Evolutionary conservation across 768 basidiomycete genomes (phyloP).

Genomic region (Chiua virens): DNA sequence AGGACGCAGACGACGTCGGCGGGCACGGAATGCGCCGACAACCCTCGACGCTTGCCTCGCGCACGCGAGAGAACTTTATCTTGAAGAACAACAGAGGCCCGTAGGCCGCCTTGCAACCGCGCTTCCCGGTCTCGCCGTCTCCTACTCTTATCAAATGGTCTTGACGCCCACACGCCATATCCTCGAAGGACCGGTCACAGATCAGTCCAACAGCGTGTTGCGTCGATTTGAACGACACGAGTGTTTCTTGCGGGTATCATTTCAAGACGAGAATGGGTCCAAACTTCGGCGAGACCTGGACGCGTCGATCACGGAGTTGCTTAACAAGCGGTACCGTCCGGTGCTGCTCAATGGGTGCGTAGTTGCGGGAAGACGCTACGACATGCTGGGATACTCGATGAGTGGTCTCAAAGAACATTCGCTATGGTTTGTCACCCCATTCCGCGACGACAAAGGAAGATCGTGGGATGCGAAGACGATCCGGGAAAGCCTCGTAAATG

Average conservation of each 20-base stretch:
- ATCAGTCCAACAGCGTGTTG: conserved; percentile 39
- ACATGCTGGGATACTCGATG: conserved; percentile 54
- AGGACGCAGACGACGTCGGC: background rate
- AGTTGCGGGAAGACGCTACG: conserved; percentile 44
- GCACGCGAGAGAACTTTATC: conserved; percentile 18
- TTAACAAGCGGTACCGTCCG: conserved; percentile 35
- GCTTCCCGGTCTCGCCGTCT: conserved; percentile 18
- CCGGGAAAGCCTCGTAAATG: conserved; percentile 35
- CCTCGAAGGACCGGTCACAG: conserved; percentile 40
- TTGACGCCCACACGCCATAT: conserved; percentile 40
- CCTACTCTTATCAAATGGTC: conserved; percentile 38
- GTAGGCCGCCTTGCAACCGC: conserved; percentile 23
- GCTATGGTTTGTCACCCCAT: conserved; percentile 49
- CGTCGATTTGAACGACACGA: conserved; percentile 39
- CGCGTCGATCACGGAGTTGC: conserved; percentile 30
- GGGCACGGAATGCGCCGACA: background rate
- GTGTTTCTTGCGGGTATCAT: conserved; percentile 47
- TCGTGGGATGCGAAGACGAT: conserved; percentile 28
- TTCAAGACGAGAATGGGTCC: conserved; percentile 47
- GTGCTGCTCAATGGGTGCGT: conserved; percentile 33
- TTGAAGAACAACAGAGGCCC: conserved; percentile 25
- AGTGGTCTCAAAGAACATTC: conserved; percentile 51
- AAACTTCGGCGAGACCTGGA: conserved; percentile 35
- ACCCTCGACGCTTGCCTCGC: conserved; percentile 17
- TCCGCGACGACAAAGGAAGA: conserved; percentile 28